A percentile compares a stretch with the other conserved stretches of the same genome.
Conservation (phyloP, 768 basidiomycete species). For the Gloeopeniophorella convolvens region DNA sequence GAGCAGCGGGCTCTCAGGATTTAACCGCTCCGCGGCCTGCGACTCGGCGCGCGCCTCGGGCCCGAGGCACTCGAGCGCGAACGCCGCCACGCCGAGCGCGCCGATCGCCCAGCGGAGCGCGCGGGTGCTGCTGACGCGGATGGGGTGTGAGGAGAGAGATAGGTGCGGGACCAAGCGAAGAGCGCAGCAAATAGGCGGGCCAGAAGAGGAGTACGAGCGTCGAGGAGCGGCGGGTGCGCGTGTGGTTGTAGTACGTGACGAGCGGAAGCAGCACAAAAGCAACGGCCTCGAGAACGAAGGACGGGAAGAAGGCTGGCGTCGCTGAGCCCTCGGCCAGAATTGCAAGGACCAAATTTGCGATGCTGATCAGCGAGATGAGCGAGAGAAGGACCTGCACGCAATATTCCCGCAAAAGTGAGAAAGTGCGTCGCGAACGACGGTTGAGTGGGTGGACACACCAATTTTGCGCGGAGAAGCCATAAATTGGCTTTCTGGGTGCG, state of each 20-base stretch:
- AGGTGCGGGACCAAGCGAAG: slow-evolving; percentile 56
- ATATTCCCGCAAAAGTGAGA: too few relatives aligned
- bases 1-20: slow-evolving; percentile 60
- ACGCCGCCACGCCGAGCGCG: slow-evolving; percentile 45
- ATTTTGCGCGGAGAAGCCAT: slow-evolving; percentile 51
- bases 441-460: slow-evolving; percentile 41
- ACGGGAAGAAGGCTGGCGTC: slow-evolving; percentile 42
- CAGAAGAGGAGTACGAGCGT: slow-evolving; percentile 74
- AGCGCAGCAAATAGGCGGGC: slow-evolving; percentile 55
- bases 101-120: slow-evolving; percentile 39
- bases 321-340: slow-evolving; percentile 31
- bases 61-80: slow-evolving; percentile 63
- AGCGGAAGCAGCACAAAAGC: slow-evolving; percentile 41
- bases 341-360: slow-evolving; percentile 37
- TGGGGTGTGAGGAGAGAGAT: slow-evolving; percentile 29
- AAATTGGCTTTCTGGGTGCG: slow-evolving; percentile 41
- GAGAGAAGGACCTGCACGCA: slow-evolving; percentile 39
- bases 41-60: slow-evolving; percentile 42
- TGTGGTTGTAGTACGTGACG: slow-evolving; percentile 64
- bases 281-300: slow-evolving; percentile 53
- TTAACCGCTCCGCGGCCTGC: slow-evolving; percentile 28
- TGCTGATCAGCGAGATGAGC: slow-evolving; percentile 42
- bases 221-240: slow-evolving; percentile 62
- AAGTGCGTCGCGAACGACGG: neutral
- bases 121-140: too few relatives aligned